phyloP scores from a whole-genome alignment of 352 stramenopile species.

The Pythium brachiatum region DNA sequence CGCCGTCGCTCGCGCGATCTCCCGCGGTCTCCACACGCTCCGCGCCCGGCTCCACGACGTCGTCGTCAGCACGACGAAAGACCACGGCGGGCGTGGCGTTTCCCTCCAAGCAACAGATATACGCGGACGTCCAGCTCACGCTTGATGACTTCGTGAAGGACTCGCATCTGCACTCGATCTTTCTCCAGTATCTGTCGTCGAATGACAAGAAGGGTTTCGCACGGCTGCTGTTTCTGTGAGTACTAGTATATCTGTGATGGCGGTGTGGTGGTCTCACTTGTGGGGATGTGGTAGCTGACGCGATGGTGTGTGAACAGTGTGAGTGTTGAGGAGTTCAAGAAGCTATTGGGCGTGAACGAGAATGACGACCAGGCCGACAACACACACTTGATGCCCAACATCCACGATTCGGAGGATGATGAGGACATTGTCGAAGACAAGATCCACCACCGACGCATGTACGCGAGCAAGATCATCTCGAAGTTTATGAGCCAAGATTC shows the following conservation, averaged over 20 bases:
- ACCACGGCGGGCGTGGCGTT: conserved; percentile 13
- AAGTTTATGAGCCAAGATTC: conserved; percentile 86
- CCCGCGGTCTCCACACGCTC: conserved; percentile 17
- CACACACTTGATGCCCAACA: conserved; percentile 8
- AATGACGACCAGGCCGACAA: conserved; percentile 15
- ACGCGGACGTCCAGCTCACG: conserved; percentile 33
- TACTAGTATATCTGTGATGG: background rate
- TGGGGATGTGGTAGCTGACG: background rate
- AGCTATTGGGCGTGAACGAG: conserved; percentile 39
- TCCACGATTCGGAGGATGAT: conserved; percentile 22
- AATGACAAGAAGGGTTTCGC: conserved; percentile 72
- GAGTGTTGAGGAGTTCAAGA: conserved; percentile 88
- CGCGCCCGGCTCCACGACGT: conserved; percentile 17
- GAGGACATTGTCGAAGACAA: conserved; percentile 23
- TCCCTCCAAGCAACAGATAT: conserved; percentile 5
- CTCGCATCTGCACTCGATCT: conserved; percentile 74
- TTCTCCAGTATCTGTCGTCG: conserved; percentile 72
- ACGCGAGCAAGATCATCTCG: conserved; percentile 83
- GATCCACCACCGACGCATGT: conserved; percentile 47
- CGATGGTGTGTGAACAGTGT: conserved; percentile 34
- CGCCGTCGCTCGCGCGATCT: conserved; percentile 1
- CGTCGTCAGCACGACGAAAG: conserved; percentile 10
- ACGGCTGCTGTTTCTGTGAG: conserved; percentile 74
- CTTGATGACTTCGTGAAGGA: conserved; percentile 75
- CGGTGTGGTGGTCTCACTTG: background rate